Evolutionary conservation across 2,329 filamentous ascomycete genomes (phyloP).

Genomic region (Phyllosticta citrichinensis): DNA sequence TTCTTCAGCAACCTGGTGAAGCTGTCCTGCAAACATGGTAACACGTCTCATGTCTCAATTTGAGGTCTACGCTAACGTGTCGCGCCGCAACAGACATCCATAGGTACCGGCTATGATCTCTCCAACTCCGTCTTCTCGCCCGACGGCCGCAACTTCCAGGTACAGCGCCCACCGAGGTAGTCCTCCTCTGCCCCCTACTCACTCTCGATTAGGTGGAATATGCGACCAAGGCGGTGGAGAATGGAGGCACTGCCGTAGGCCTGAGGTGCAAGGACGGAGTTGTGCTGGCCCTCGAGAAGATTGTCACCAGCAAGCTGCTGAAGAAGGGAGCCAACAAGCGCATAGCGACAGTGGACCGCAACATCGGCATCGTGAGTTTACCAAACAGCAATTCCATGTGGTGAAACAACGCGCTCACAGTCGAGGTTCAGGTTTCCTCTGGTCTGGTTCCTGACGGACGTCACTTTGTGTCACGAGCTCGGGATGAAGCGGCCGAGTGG

Average conservation of each 20-base stretch:
- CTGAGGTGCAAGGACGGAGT: conserved; percentile 97
- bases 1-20: neutral
- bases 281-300: conserved; percentile 92
- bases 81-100: conserved; percentile 64
- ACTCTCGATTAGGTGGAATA: conserved; percentile 60
- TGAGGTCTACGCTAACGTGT: neutral
- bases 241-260: conserved; percentile 89
- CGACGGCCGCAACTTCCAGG: conserved; percentile 97
- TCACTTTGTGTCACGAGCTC: conserved; percentile 88
- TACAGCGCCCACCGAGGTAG: conserved; percentile 28
- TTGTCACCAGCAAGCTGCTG: conserved; percentile 87
- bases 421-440: conserved; percentile 64
- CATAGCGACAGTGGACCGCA: conserved; percentile 88
- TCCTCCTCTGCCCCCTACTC: neutral
- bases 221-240: conserved; percentile 96
- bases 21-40: conserved; percentile 1
- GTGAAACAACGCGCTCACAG: neutral
- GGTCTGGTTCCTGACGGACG: conserved; percentile 90
- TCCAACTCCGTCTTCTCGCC: conserved; percentile 99
- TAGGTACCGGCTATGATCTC: conserved; percentile 98
- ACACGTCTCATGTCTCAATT: neutral
- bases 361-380: conserved; percentile 75
- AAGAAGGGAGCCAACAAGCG: conserved; percentile 95
- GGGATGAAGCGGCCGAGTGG: conserved; percentile 88
- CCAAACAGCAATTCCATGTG: neutral